A percentile compares a stretch with the other conserved stretches of the same genome.
Evolutionary conservation across 2,329 filamentous ascomycete genomes (phyloP).

Genomic region (Diaporthe citriasiana): DNA sequence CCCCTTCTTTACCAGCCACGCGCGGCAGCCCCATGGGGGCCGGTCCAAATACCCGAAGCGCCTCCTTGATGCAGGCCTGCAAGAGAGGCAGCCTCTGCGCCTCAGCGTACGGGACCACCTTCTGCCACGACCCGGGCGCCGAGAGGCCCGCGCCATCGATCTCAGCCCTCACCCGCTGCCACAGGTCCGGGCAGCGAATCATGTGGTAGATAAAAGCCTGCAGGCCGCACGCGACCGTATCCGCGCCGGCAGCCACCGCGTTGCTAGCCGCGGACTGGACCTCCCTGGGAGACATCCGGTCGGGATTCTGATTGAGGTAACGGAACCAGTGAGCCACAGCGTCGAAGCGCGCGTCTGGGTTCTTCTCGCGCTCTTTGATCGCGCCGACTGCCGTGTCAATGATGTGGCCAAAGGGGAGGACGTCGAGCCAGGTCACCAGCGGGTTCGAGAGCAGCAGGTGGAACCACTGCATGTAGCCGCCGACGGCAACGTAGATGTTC

Average conservation of each 20-base stretch:
- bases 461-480: conserved; percentile 45
- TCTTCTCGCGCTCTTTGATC: conserved; percentile 41
- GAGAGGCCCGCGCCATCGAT: conserved; percentile 43
- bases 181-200: conserved; percentile 44
- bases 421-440: conserved; percentile 45
- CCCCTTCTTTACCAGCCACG: conserved; percentile 46
- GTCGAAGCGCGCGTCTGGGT: conserved; percentile 46
- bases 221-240: conserved; percentile 46
- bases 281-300: conserved; percentile 44
- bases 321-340: conserved; percentile 48
- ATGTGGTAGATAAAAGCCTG: conserved; percentile 48
- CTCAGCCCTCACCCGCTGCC: conserved; percentile 44
- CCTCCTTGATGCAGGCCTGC: conserved; percentile 53
- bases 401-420: conserved; percentile 47
- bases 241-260: conserved; percentile 44
- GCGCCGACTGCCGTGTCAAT: conserved; percentile 44
- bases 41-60: conserved; percentile 49
- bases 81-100: conserved; percentile 51
- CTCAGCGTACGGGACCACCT: conserved; percentile 46
- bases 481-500: conserved; percentile 40
- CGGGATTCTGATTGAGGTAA: conserved; percentile 41
- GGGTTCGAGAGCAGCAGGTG: conserved; percentile 48
- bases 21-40: conserved; percentile 49
- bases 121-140: neutral
- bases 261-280: conserved; percentile 43